These are phyloP conservation scores for Boletus reticuloceps DNA, from an alignment of 768 basidiomycete species.

Conservation along the genomic window DNA sequence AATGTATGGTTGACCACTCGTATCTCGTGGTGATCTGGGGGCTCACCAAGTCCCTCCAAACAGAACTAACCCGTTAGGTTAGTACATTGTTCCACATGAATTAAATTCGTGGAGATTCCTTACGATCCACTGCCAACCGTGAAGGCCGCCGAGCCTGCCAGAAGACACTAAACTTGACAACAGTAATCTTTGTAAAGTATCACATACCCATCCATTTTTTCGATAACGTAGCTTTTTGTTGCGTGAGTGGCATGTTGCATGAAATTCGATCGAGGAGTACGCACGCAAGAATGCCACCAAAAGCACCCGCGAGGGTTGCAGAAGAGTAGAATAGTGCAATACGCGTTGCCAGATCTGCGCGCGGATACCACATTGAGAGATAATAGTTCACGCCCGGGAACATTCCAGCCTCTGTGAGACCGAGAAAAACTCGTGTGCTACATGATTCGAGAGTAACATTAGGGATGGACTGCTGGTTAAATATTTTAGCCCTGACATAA, in stretches of 20 bases:
- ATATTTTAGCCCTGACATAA: conserved; percentile 26
- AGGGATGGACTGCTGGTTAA: neutral
- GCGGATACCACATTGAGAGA: conserved; percentile 58
- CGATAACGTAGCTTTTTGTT: conserved; percentile 33
- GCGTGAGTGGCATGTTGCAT: neutral
- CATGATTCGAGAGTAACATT: neutral
- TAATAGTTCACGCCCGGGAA: conserved; percentile 41
- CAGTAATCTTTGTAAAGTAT: conserved; percentile 8
- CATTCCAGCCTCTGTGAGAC: conserved; percentile 46
- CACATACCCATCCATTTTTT: conserved; percentile 33
- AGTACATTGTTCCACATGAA: neutral
- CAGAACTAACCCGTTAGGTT: conserved; percentile 24
- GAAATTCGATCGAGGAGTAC: conserved; percentile 7
- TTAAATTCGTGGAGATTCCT: conserved; percentile 6
- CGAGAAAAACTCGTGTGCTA: conserved; percentile 42
- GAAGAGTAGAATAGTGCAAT: conserved; percentile 64
- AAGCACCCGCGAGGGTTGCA: conserved; percentile 52
- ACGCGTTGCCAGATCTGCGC: conserved; percentile 52
- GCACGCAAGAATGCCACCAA: conserved; percentile 49
- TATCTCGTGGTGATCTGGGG: neutral
- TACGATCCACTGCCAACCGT: conserved; percentile 41
- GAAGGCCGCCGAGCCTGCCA: conserved; percentile 27
- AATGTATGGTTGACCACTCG: neutral
- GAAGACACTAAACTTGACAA: neutral
- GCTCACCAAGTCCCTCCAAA: conserved; percentile 28